phyloP scores from a whole-genome alignment of 2,329 filamentous ascomycete genomes.

The Aspergillus vadensis region DNA sequence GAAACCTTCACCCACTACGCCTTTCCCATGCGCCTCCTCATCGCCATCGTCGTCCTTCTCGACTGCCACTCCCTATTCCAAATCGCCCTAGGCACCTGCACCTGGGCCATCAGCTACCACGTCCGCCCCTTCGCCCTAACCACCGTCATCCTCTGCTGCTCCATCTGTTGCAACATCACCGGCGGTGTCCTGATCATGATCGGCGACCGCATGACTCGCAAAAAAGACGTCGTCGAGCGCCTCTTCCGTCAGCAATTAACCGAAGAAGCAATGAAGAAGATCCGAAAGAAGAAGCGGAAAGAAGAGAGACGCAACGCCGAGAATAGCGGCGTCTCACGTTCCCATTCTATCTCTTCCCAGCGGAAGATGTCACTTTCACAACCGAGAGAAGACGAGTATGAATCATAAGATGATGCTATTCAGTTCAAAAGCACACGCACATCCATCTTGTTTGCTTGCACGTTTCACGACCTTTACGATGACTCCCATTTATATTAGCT shows the following conservation, averaged over 20 bases:
- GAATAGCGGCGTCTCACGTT: constrained; percentile 15
- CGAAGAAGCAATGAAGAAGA: constrained; percentile 61
- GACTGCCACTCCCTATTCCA: constrained; percentile 80
- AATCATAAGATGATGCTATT: not conserved
- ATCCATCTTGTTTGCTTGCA: not conserved
- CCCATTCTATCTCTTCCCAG: constrained; percentile 18
- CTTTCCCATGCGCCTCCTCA: constrained; percentile 72
- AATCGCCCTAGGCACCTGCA: constrained; percentile 74
- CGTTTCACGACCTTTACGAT: not conserved
- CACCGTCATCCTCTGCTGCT: constrained; percentile 77
- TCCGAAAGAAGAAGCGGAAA: constrained; percentile 52
- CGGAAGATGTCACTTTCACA: not conserved
- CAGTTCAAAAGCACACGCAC: too few species aligned
- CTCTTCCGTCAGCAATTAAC: constrained; percentile 78
- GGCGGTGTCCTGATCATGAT: constrained; percentile 76
- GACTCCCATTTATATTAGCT: not conserved
- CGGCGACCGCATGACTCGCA: constrained; percentile 74
- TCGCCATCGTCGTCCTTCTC: constrained; percentile 75
- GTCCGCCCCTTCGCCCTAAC: constrained; percentile 71
- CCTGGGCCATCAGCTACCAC: constrained; percentile 75
- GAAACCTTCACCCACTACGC: constrained; percentile 80
- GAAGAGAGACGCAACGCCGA: constrained; percentile 8
- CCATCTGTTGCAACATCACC: constrained; percentile 74
- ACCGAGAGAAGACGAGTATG: not conserved
- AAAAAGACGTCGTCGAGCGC: constrained; percentile 80